A percentile compares a stretch with the other conserved stretches of the same genome.
Conservation (phyloP, 2,329 filamentous ascomycete species). For the Cryphonectria carpinicola region DNA sequence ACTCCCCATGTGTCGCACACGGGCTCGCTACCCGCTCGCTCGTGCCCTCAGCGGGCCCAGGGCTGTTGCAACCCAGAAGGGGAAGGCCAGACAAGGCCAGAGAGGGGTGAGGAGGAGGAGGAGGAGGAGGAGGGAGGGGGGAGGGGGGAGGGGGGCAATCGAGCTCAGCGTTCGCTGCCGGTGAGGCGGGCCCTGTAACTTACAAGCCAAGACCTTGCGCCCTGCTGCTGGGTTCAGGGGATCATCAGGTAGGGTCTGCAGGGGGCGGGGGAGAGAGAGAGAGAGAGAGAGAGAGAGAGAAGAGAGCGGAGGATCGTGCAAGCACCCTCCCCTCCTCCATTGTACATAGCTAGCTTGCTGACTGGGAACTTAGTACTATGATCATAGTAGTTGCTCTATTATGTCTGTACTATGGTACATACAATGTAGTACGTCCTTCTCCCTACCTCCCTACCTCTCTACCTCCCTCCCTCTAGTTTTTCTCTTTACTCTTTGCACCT, state of each 20-base stretch:
- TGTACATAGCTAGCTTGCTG: background rate
- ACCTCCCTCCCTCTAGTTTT: background rate
- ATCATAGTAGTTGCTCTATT: background rate
- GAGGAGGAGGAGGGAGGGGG: too few relatives aligned
- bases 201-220: conserved; percentile 4
- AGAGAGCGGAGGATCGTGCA: conserved; percentile 8
- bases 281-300: too few relatives aligned
- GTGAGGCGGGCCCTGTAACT: background rate
- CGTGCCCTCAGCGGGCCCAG: conserved; percentile 11
- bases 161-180: conserved; percentile 1
- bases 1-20: conserved; percentile 16
- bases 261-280: conserved; percentile 3
- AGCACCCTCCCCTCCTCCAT: background rate
- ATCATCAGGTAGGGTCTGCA: conserved; percentile 13
- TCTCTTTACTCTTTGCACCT: background rate
- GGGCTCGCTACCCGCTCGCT: conserved; percentile 16
- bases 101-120: background rate
- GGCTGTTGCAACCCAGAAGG: conserved; percentile 7
- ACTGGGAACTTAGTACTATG: background rate
- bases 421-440: background rate
- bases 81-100: background rate
- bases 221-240: conserved; percentile 11
- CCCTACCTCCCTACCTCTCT: background rate
- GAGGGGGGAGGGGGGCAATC: background rate
- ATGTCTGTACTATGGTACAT: background rate